Conservation (phyloP, 768 basidiomycete species). For the Leucocoprinus birnbaumii region DNA sequence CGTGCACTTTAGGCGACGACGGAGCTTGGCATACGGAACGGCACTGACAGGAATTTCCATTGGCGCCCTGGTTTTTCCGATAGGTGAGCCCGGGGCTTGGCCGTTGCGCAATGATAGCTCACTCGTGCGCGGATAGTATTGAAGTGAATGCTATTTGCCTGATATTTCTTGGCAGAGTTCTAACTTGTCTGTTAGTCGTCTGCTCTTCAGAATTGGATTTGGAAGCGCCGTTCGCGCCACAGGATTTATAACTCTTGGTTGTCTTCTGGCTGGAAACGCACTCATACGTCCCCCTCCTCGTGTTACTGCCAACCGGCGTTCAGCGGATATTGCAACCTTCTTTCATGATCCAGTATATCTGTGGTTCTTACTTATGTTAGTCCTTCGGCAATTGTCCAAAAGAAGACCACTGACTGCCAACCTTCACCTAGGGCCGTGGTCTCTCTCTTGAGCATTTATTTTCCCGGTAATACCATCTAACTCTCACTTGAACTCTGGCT, state of each 20-base stretch:
- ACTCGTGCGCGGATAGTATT: slow-evolving; percentile 1
- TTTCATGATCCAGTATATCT: slow-evolving; percentile 12
- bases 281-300: slow-evolving; percentile 11
- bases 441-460: slow-evolving; percentile 4
- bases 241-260: slow-evolving; percentile 15
- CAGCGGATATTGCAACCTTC: slow-evolving; percentile 10
- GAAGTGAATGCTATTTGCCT: slow-evolving; percentile 5
- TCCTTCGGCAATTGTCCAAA: background rate
- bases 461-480: background rate
- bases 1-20: slow-evolving; percentile 40
- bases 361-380: slow-evolving; percentile 7
- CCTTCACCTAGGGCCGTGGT: slow-evolving; percentile 10
- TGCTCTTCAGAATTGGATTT: slow-evolving; percentile 14
- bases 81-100: slow-evolving; percentile 19
- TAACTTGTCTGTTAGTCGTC: background rate
- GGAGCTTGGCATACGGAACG: slow-evolving; percentile 35
- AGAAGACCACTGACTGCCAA: background rate
- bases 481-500: background rate
- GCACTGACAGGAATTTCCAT: slow-evolving; percentile 42
- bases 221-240: slow-evolving; percentile 10
- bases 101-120: background rate
- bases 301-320: slow-evolving; percentile 1
- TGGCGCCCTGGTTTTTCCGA: slow-evolving; percentile 33
- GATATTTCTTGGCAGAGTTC: background rate
- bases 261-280: slow-evolving; percentile 9